Evolutionary conservation across 257 asterid species (phyloP).

Genomic region (Solanum ahanhuiri): DNA sequence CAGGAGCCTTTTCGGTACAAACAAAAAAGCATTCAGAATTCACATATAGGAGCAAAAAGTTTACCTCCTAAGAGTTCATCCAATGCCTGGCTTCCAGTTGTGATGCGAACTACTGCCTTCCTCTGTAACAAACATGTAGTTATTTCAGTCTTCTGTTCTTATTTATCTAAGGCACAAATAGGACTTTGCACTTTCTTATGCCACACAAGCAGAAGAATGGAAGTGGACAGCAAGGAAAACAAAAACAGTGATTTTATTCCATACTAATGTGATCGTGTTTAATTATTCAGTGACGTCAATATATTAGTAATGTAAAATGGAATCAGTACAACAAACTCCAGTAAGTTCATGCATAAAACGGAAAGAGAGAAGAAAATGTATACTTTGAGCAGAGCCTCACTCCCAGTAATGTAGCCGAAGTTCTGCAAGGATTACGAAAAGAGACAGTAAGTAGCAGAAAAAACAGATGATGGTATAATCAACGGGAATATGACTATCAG

Average conservation of each 20-base stretch:
- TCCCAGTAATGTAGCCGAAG: conserved; percentile 92
- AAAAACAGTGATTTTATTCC: background rate
- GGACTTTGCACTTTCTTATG: background rate
- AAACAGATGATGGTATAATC: background rate
- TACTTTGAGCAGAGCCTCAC: conserved; percentile 91
- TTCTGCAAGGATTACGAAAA: conserved; percentile 33
- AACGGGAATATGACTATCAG: background rate
- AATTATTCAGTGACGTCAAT: background rate
- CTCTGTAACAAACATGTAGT: conserved; percentile 37
- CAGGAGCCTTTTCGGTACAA: background rate
- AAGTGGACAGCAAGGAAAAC: background rate
- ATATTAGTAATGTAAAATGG: background rate
- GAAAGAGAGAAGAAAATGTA: conserved; percentile 12
- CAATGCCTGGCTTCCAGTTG: conserved; percentile 96
- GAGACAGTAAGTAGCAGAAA: background rate
- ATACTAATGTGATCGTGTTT: background rate
- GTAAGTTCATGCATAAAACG: background rate
- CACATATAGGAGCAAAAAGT: background rate
- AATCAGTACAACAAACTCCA: background rate
- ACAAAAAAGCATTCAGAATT: background rate
- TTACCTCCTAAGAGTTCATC: conserved; percentile 94
- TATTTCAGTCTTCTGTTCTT: background rate
- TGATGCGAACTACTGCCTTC: conserved; percentile 68
- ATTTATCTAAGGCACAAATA: background rate
- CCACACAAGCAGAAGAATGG: background rate